Evolutionary conservation across 371 early-diverging fungal genomes (phyloP).

Genomic region (Thermomucor indicae-seudaticae): DNA sequence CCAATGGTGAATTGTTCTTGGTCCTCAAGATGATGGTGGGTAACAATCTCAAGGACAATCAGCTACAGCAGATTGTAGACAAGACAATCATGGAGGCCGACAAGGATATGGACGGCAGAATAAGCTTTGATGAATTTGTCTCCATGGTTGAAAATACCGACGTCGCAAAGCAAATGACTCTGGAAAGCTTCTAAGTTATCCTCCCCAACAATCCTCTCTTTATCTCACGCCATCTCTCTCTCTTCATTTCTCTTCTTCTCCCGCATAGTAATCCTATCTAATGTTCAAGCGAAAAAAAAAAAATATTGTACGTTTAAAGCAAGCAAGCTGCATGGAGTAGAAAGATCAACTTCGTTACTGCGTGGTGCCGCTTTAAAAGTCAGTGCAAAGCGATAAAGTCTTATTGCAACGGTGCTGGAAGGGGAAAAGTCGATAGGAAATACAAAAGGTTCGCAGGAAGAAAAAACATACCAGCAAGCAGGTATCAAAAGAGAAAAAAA

Average conservation of each 20-base stretch:
- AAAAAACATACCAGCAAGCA: not conserved
- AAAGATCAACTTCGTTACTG: too few species aligned
- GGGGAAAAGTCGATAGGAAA: not conserved
- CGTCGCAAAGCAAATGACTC: conserved; percentile 92
- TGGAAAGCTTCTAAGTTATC: conserved; percentile 58
- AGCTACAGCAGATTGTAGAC: conserved; percentile 98
- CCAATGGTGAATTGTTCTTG: conserved; percentile 95
- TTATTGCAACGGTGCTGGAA: not conserved
- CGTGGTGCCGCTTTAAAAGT: too few species aligned
- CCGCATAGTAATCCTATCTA: not conserved
- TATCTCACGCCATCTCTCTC: not conserved
- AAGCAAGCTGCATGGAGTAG: too few species aligned
- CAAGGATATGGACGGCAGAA: conserved; percentile 89
- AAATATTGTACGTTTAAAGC: too few species aligned
- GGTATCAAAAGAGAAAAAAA: not conserved
- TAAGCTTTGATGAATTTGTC: conserved; percentile 94
- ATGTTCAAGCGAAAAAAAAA: not conserved
- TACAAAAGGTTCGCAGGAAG: not conserved
- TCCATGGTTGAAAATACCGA: conserved; percentile 91
- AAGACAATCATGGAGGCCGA: conserved; percentile 99
- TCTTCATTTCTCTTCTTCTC: not conserved
- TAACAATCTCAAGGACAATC: conserved; percentile 88
- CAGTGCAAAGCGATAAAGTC: not conserved
- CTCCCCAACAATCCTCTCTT: not conserved
- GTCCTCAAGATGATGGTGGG: conserved; percentile 99